A percentile compares a stretch with the other conserved stretches of the same genome.
These are phyloP conservation scores for Auriscalpium orientale DNA, from an alignment of 768 basidiomycete genomes.

Conservation along the genomic window DNA sequence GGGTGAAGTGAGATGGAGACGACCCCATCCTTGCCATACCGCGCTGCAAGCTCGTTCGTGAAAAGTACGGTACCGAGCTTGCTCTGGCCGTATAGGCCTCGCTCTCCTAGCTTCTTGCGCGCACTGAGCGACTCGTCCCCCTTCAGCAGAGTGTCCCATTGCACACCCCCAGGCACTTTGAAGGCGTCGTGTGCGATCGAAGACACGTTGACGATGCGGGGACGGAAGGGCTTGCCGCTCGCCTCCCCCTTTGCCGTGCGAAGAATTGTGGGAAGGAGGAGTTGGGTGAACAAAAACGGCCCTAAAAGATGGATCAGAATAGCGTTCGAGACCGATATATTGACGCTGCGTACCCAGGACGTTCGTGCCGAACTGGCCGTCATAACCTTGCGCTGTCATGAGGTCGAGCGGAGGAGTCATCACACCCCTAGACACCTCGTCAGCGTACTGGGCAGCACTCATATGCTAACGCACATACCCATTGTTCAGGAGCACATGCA, in stretches of 20 bases:
- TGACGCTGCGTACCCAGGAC: constrained; percentile 31
- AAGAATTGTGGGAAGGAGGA: constrained; percentile 20
- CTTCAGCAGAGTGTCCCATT: constrained; percentile 17
- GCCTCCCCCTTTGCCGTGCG: constrained; percentile 1
- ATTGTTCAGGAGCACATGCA: constrained; percentile 44
- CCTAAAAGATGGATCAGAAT: neutral
- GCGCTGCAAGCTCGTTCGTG: neutral
- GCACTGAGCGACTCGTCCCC: constrained; percentile 2
- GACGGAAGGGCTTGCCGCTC: no score
- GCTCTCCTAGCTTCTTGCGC: constrained; percentile 4
- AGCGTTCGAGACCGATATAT: neutral
- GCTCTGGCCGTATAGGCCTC: constrained; percentile 5
- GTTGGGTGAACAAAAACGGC: constrained; percentile 13
- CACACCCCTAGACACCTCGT: constrained; percentile 29
- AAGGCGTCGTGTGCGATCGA: neutral
- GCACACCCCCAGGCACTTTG: constrained; percentile 10
- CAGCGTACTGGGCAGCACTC: neutral
- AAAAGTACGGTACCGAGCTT: neutral
- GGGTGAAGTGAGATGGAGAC: constrained; percentile 17
- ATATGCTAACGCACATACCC: constrained; percentile 26
- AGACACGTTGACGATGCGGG: neutral
- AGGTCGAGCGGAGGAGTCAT: constrained; percentile 36
- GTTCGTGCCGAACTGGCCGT: constrained; percentile 50
- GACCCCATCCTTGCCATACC: constrained; percentile 7
- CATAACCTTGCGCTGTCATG: constrained; percentile 45